Evolutionary conservation across 2,329 filamentous ascomycete genomes (phyloP).

Genomic region (Cladosporium sp.): DNA sequence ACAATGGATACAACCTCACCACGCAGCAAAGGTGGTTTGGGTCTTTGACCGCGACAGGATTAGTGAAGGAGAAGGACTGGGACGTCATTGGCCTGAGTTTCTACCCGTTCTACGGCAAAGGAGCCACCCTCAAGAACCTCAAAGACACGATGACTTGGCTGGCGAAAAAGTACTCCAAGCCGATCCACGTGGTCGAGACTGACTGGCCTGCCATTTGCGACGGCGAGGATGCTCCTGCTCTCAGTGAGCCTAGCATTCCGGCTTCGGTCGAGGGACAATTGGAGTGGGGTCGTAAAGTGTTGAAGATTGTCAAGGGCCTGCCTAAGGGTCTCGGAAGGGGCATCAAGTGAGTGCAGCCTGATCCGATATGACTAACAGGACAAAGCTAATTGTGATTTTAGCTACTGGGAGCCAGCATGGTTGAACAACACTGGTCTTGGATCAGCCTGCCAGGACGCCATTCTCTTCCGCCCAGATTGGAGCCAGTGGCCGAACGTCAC

Average conservation of each 20-base stretch:
- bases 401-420: conserved; percentile 37
- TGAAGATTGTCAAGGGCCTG: conserved; percentile 34
- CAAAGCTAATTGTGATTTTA: neutral
- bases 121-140: conserved; percentile 35
- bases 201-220: conserved; percentile 37
- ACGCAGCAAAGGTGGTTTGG: conserved; percentile 38
- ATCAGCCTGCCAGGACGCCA: conserved; percentile 33
- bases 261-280: conserved; percentile 33
- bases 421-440: conserved; percentile 38
- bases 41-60: conserved; percentile 34
- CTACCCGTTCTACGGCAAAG: conserved; percentile 38
- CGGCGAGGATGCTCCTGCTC: conserved; percentile 29
- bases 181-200: conserved; percentile 39
- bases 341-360: conserved; percentile 22
- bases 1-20: conserved; percentile 38
- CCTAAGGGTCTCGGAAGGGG: conserved; percentile 37
- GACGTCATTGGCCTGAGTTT: conserved; percentile 34
- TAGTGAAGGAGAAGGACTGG: conserved; percentile 34
- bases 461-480: conserved; percentile 36
- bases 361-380: conserved; percentile 20
- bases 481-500: conserved; percentile 33
- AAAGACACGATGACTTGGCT: conserved; percentile 31
- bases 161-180: conserved; percentile 36
- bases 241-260: conserved; percentile 38
- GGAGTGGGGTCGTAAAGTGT: conserved; percentile 34